Conservation (phyloP, 768 basidiomycete species). For the Kwoniella sp. region DNA sequence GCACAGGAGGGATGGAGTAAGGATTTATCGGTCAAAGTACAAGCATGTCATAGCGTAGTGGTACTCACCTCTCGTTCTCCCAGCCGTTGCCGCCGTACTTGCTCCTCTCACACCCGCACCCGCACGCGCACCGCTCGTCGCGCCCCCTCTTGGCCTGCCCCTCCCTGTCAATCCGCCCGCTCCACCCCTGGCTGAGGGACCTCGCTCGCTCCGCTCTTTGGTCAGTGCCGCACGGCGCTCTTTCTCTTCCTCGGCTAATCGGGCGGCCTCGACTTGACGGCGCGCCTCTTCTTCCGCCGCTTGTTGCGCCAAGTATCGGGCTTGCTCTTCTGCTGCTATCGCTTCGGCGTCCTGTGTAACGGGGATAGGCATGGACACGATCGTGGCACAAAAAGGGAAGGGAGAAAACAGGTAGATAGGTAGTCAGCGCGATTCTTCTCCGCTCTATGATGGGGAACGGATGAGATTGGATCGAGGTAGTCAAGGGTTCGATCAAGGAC, state of each 20-base stretch:
- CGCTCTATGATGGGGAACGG: too few species aligned
- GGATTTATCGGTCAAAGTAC: too few species aligned
- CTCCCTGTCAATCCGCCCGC: background rate
- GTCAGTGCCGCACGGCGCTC: slow-evolving; percentile 14
- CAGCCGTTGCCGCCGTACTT: background rate
- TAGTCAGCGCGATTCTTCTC: too few species aligned
- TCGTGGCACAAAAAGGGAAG: too few species aligned
- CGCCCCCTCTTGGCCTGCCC: background rate
- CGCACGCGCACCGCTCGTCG: slow-evolving; percentile 2
- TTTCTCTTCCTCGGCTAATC: slow-evolving; percentile 26
- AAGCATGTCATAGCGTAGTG: too few species aligned
- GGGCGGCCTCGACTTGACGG: slow-evolving; percentile 23
- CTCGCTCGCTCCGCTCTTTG: background rate
- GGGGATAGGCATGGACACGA: too few species aligned
- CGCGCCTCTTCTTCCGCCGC: slow-evolving; percentile 24
- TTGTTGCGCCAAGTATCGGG: slow-evolving; percentile 12
- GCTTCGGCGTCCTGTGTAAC: slow-evolving; percentile 27
- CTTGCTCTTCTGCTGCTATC: slow-evolving; percentile 12
- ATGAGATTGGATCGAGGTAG: too few species aligned
- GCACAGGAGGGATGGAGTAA: too few species aligned
- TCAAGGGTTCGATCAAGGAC: too few species aligned
- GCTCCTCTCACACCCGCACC: slow-evolving; percentile 17
- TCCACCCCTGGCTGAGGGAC: background rate
- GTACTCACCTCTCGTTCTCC: slow-evolving; percentile 4
- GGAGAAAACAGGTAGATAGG: too few species aligned